A percentile compares a stretch with the other conserved stretches of the same genome.
Conservation (phyloP, 169 alveolate species). For the Plasmodium blacklocki region DNA sequence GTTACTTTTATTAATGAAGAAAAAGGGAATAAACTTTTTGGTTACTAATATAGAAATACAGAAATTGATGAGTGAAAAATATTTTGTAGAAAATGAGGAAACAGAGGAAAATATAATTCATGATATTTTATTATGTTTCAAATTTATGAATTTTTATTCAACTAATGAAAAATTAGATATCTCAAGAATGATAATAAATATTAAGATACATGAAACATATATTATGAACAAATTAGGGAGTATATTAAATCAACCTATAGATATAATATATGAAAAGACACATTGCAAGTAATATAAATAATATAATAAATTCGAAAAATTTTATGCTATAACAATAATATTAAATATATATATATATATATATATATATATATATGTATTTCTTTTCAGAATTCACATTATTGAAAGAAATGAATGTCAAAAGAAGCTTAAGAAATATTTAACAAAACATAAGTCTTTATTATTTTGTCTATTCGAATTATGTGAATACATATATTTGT, state of each 20-base stretch:
- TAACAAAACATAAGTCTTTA: conserved; percentile 57
- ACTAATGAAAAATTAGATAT: neutral
- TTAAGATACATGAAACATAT: neutral
- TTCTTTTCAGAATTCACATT: conserved; percentile 31
- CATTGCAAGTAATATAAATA: conserved; percentile 37
- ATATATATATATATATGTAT: neutral
- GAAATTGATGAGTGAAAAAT: conserved; percentile 19
- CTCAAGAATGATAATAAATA: conserved; percentile 10
- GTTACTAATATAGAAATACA: conserved; percentile 41
- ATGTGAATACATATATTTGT: conserved; percentile 34
- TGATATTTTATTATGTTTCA: conserved; percentile 58
- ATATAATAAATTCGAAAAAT: neutral
- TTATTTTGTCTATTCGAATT: conserved; percentile 68
- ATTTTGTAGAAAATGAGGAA: conserved; percentile 17
- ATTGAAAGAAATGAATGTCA: conserved; percentile 34
- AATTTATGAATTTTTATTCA: conserved; percentile 50
- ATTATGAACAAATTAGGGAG: neutral
- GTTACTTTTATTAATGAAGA: conserved; percentile 58
- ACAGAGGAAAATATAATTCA: conserved; percentile 57
- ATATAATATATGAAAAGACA: conserved; percentile 40
- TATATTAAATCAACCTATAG: conserved; percentile 10
- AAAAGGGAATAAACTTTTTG: conserved; percentile 65
- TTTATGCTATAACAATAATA: neutral
- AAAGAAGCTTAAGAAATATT: conserved; percentile 20
- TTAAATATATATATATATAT: neutral